Evolutionary conservation across 345 rosid species (phyloP).

Genomic region (Conringia planisiliqua): DNA sequence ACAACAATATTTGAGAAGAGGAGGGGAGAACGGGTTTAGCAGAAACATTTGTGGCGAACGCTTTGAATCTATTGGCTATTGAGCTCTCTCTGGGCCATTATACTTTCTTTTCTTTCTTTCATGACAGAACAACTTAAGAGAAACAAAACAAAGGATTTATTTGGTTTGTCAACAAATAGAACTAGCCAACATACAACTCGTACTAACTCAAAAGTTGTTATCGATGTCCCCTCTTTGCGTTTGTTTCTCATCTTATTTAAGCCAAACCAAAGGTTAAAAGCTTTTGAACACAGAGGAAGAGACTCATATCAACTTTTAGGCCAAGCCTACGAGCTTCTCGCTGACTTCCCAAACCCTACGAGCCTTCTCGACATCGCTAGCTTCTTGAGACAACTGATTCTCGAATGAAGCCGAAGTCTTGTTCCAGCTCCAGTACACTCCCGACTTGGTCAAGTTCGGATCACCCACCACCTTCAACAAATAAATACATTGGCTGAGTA

Average conservation of each 20-base stretch:
- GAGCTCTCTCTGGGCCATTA: too few relatives aligned
- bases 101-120: too few relatives aligned
- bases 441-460: constrained; percentile 83
- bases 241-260: neutral
- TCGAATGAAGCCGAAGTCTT: constrained; percentile 79
- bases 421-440: constrained; percentile 99
- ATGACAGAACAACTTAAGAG: neutral
- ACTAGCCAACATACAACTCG: neutral
- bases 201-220: neutral
- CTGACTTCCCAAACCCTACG: constrained; percentile 82
- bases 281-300: neutral
- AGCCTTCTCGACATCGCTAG: constrained; percentile 76
- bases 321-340: constrained; percentile 90
- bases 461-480: constrained; percentile 66
- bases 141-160: neutral
- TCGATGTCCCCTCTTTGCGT: constrained; percentile 1
- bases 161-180: neutral
- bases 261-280: neutral
- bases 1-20: too few relatives aligned
- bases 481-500: constrained; percentile 1
- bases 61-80: too few relatives aligned
- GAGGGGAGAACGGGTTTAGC: too few relatives aligned
- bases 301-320: constrained; percentile 34
- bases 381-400: constrained; percentile 88
- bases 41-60: too few relatives aligned